Evolutionary conservation across 495 filamentous ascomycete species (phyloP).

Genomic region (Penicillium flavigenum): DNA sequence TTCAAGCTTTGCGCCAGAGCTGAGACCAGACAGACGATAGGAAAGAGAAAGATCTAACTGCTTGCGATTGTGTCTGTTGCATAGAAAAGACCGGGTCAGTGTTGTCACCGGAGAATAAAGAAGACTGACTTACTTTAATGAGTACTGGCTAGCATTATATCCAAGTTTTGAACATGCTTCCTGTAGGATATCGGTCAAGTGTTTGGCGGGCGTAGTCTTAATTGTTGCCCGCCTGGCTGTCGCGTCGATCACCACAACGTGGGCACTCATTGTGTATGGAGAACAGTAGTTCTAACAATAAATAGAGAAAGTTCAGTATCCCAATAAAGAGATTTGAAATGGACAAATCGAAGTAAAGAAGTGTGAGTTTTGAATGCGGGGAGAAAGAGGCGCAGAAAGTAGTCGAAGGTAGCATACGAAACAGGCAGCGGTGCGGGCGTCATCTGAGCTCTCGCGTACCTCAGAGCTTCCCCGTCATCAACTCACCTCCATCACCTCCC

Average conservation of each 20-base stretch:
- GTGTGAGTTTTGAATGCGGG: slow-evolving; percentile 9
- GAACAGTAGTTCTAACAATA: not conserved
- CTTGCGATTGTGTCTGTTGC: slow-evolving; percentile 71
- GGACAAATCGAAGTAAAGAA: not conserved
- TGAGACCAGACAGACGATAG: slow-evolving; percentile 82
- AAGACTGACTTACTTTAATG: slow-evolving; percentile 65
- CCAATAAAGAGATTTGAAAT: not conserved
- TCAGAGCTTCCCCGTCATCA: slow-evolving; percentile 36
- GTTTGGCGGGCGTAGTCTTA: slow-evolving; percentile 77
- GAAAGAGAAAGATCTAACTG: slow-evolving; percentile 78
- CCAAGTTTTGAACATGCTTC: slow-evolving; percentile 83
- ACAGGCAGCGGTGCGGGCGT: slow-evolving; percentile 49
- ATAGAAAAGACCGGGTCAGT: slow-evolving; percentile 19
- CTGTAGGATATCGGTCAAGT: slow-evolving; percentile 76
- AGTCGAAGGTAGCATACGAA: slow-evolving; percentile 30
- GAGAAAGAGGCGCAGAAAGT: slow-evolving; percentile 25
- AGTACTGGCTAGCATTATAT: slow-evolving; percentile 68
- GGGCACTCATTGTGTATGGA: slow-evolving; percentile 66
- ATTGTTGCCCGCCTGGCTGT: slow-evolving; percentile 70
- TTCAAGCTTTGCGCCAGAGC: slow-evolving; percentile 85
- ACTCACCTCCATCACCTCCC: slow-evolving; percentile 33
- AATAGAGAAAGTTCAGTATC: not conserved
- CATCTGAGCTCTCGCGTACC: slow-evolving; percentile 44
- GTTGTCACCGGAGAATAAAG: not conserved
- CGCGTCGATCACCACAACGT: slow-evolving; percentile 83